Evolutionary conservation across 257 asterid genomes (phyloP), one percentile per base, ranked within the genome.

Genomic region (Nicotiana otophora): DNA sequence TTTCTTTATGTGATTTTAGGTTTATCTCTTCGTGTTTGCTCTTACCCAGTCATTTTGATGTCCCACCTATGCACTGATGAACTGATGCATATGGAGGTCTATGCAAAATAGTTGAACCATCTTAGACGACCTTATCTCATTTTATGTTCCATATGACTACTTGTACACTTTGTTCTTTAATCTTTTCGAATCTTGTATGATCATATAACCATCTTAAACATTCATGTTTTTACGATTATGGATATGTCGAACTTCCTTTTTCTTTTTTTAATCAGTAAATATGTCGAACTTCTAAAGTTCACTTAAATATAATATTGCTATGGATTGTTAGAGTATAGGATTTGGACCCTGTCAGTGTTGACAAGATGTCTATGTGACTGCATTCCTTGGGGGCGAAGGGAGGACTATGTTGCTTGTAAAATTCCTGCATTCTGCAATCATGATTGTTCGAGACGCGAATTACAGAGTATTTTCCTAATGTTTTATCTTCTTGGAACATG

Each of bases 401-500:
- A 60, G 65, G 65, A 60, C 65, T 17, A 17, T 17, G n/a, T 51
- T 51, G 39, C 69, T 63, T 26, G 39, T 28, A 12, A 23, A 23
- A 57, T 0, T 23, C 14, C 79, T 48, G 79, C 39, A 46, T 74
- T 74, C 80, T 6, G 5, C 15, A 14, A 15, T 51, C 46, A 15
- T 51, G 63, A 28, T 23, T 51, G 80, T 53, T 53, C 19, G 19
- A 53, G 58, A 53, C 7, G 14, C 19, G 19, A 53, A 53, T 4
- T 53, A 15, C 19, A 3, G 58, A 53, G 58, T 53, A 7, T 20
- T 30, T 42, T 72, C 14, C 36, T 26, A 5, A 34, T 74, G 76
- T 65, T 54, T 39, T 61, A 51, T 83, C 17, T 81, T 60, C 60
- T 80, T 81, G 61, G 58, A 81, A 86, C 72, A 51, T 75, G 80